Percentiles rank a stretch among this genome's conserved stretches.
Conservation (phyloP, 2,329 filamentous ascomycete genomes). For the Trichoderma asperellum region DNA sequence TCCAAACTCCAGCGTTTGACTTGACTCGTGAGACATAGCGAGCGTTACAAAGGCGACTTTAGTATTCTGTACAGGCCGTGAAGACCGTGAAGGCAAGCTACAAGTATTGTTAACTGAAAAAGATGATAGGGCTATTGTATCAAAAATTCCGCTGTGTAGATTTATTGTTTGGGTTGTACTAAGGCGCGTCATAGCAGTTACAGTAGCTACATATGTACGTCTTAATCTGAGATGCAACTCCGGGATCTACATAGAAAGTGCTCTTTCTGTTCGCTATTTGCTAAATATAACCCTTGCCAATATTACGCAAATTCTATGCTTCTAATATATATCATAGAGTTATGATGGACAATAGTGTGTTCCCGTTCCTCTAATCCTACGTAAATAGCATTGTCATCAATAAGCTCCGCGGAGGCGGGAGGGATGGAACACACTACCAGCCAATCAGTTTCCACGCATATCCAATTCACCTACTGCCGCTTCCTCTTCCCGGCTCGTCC, state of each 20-base stretch:
- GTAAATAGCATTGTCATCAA: neutral
- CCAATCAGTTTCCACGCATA: constrained; percentile 16
- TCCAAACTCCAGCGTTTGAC: neutral
- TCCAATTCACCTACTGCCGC: constrained; percentile 7
- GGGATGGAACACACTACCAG: neutral
- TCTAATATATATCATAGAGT: neutral
- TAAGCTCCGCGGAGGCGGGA: neutral
- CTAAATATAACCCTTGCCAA: neutral
- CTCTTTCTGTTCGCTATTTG: neutral
- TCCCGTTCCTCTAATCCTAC: neutral
- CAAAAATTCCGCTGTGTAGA: neutral
- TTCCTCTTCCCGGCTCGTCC: constrained; percentile 16
- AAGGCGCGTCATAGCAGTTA: neutral
- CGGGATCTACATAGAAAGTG: neutral
- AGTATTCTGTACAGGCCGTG: no score
- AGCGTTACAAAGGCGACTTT: neutral
- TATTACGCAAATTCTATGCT: neutral
- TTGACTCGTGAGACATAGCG: neutral
- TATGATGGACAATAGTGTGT: neutral
- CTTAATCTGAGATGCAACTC: neutral
- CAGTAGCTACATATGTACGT: neutral
- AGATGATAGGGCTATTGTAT: neutral
- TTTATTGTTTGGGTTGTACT: neutral
- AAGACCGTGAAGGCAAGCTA: neutral
- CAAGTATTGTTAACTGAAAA: neutral